Conservation (phyloP, 768 basidiomycete species). For the Tulasnella sp. region DNA sequence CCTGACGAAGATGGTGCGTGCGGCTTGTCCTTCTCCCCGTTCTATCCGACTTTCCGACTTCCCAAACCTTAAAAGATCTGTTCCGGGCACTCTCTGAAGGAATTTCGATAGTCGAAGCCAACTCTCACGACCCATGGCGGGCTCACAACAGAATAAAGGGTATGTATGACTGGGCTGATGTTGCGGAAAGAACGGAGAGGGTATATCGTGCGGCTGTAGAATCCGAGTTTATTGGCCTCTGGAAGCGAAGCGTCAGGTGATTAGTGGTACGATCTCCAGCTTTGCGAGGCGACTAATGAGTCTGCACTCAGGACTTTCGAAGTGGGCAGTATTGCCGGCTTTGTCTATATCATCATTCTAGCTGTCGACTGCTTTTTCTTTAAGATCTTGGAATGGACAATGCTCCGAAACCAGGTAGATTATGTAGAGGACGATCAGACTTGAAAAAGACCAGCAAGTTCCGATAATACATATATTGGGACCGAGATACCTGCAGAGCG, state of each 20-base stretch:
- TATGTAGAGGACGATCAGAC: not conserved
- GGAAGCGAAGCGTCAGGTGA: slow-evolving; percentile 66
- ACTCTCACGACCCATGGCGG: slow-evolving; percentile 57
- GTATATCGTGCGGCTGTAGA: slow-evolving; percentile 67
- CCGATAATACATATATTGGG: too few species aligned
- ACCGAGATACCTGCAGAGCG: too few species aligned
- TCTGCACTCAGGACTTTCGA: slow-evolving; percentile 50
- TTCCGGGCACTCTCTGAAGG: slow-evolving; percentile 74
- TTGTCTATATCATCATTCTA: slow-evolving; percentile 79
- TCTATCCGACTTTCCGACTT: not conserved
- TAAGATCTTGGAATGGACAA: slow-evolving; percentile 69
- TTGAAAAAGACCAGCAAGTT: not conserved
- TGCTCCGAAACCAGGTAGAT: slow-evolving; percentile 37
- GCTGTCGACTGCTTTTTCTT: slow-evolving; percentile 87
- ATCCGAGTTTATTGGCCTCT: slow-evolving; percentile 54
- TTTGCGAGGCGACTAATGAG: too few species aligned
- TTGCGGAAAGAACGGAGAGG: slow-evolving; percentile 67
- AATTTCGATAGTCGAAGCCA: slow-evolving; percentile 52
- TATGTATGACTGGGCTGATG: slow-evolving; percentile 81
- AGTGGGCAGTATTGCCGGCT: slow-evolving; percentile 69
- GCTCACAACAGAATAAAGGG: slow-evolving; percentile 68
- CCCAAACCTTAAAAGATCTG: slow-evolving; percentile 68
- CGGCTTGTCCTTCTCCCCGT: not conserved
- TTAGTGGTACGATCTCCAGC: slow-evolving; percentile 18
- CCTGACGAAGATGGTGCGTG: slow-evolving; percentile 84